These are phyloP conservation scores for Priceomyces melissophilus DNA, from an alignment of 805 yeast species.

Conservation along the genomic window DNA sequence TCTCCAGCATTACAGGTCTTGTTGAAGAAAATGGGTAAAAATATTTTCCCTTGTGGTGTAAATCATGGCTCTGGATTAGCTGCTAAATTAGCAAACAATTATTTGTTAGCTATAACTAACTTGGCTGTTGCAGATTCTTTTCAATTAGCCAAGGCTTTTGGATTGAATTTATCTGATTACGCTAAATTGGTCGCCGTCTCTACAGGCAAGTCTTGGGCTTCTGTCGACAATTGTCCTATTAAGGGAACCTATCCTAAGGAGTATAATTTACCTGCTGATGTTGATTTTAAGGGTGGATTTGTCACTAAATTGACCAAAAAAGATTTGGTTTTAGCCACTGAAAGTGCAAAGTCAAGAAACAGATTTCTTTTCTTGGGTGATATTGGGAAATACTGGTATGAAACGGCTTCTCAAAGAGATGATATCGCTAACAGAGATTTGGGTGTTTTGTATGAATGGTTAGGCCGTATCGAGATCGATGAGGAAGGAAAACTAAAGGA, in stretches of 20 bases:
- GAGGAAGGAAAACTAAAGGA: constrained; percentile 3
- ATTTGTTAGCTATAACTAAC: constrained; percentile 50
- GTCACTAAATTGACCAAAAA: constrained; percentile 44
- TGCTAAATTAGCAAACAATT: constrained; percentile 53
- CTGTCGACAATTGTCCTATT: constrained; percentile 53
- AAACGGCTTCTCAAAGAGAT: constrained; percentile 40
- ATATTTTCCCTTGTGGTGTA: constrained; percentile 47
- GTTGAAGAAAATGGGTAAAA: constrained; percentile 43
- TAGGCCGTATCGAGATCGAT: constrained; percentile 29
- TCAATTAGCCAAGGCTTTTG: constrained; percentile 48
- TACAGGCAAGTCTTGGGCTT: constrained; percentile 54
- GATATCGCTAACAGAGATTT: constrained; percentile 40
- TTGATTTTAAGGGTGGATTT: constrained; percentile 47
- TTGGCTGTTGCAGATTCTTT: constrained; percentile 55
- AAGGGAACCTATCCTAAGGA: constrained; percentile 43
- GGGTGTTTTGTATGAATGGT: constrained; percentile 42
- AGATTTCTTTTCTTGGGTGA: constrained; percentile 39
- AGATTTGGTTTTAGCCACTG: constrained; percentile 42
- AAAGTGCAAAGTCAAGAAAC: constrained; percentile 29
- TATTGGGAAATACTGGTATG: constrained; percentile 37
- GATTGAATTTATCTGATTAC: constrained; percentile 44
- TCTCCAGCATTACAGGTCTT: constrained; percentile 27
- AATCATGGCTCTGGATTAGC: constrained; percentile 51
- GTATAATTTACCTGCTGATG: constrained; percentile 40
- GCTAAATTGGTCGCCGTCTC: constrained; percentile 50